Evolutionary conservation across 2,329 filamentous ascomycete species (phyloP), one percentile per base, ranked within the genome.

Genomic region (Apiospora saccharicola): DNA sequence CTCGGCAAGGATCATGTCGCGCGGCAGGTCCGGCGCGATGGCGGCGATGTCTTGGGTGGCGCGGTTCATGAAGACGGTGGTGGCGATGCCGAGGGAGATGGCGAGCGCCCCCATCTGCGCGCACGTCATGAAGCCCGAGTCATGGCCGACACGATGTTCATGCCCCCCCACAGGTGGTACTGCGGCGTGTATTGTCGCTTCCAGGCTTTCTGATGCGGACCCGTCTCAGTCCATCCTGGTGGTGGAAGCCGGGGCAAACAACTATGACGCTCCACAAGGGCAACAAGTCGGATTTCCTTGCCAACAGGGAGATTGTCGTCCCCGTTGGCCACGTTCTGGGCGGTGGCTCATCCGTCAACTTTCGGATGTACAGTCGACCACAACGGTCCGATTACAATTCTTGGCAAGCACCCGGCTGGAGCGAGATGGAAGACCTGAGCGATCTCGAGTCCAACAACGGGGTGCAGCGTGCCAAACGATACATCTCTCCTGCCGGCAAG

Each of bases 321-420:
- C 82, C 82, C 0, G 75, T 76, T 5, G 83, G 82, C 6, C 86
- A 86, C 30, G 83, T 85, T 0, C 82, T 91, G 0, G 89, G 89
- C 34, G 89, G 89, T 24, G 89, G 88, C 10, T 85, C 82, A 0
- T 84, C 85, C 3, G 85, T 87, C 49, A 87, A 87, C 72, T 85
- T 86, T 73, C 83, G 86, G 82, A 85, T 87, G 80, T 82, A 81
- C 68, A 77, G 76, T 1, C 76, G 82, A 19, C 80, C 77, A 30
- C 80, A 82, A 70, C 75, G 78, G 30, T 76, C 76, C 51, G 82
- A 83, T 70, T 82, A 74, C 49, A 77, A 81, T 51, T 73, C 78
- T 0, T 81, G 79, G 78, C 74, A 78, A 10, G 79, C 74, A 22
- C 71, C 78, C 14, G 77, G 79, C 47, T 77, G 80, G 80, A 74